phyloP scores from a whole-genome alignment of 23 red algal species.

The Cyanidioschyzon merolae region DNA sequence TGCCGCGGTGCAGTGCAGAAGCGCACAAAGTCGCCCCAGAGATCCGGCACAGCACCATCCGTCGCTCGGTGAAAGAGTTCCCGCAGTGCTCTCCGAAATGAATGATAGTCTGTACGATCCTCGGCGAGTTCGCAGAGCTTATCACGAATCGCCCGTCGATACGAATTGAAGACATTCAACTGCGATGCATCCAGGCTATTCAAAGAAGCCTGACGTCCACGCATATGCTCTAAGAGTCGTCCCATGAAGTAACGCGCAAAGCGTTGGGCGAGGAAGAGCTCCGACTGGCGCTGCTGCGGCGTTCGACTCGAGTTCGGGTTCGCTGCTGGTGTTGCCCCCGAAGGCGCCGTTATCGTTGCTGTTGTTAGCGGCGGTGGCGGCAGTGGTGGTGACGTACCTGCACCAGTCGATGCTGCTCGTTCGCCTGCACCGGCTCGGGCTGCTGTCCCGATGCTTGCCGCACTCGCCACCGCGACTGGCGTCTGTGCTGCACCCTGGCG shows the following conservation, averaged over 20 bases:
- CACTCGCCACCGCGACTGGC: background rate
- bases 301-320: background rate
- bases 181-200: background rate
- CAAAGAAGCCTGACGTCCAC: slow-evolving; percentile 2
- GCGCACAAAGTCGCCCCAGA: slow-evolving; percentile 11
- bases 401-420: background rate
- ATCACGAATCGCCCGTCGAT: background rate
- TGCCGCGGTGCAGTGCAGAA: background rate
- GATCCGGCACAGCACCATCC: background rate
- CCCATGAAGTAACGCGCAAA: slow-evolving; percentile 9
- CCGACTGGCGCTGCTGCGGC: background rate
- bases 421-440: background rate
- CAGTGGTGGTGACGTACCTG: background rate
- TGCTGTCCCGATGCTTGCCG: too few relatives aligned
- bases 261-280: slow-evolving; percentile 2
- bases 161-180: background rate
- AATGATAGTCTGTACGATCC: background rate
- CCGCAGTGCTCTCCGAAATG: slow-evolving; percentile 6
- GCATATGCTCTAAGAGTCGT: background rate
- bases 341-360: background rate
- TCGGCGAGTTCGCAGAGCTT: background rate
- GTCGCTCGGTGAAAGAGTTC: slow-evolving; percentile 1
- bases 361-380: background rate
- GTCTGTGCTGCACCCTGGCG: background rate
- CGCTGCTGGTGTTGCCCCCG: background rate